Base-by-base conservation (phyloP, 139 green algal genomes). In the Picochlorum sp. region DNA sequence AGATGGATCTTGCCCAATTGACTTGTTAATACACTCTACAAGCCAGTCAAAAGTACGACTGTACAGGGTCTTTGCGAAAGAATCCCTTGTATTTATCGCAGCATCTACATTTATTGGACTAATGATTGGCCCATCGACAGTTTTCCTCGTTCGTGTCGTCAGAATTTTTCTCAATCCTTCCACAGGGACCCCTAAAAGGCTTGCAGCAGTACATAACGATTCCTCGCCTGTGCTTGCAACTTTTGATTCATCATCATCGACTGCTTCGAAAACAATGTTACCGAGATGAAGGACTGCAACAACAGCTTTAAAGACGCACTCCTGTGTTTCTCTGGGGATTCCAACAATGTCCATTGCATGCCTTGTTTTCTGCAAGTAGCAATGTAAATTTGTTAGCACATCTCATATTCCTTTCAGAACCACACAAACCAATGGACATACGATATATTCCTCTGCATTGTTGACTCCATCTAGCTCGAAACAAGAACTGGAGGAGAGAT, bases 31-130 rank as follows among this genome's bases (percentile, higher is more conserved):
- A 49, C 79, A 75, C 13, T 68, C 63, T 55, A 97, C 94, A 58
- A 95, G 86, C 90, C 90, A 98, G 79, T 98, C 94, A 80, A 99
- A 99, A 73, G 97, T 78, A 62, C 83, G 79, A 6, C 85, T 86
- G 78, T 97, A 98, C 58, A 97, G 74, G 37, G 86, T 96, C 79
- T 98, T 98, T 63, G 92, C 78, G 16, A 98, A 81, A 20, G 94
- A 88, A 75, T 99, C 94, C 10, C 92, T 68, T 68, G 83, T 96
- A 69, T 95, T 83, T 14, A 66, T 58, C 5, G 94, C 88, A 6
- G 91, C 88, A n/a, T 79, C 71, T 1, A 81, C 78, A 62, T 89
- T 79, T 34, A 98, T 79, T 11, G 88, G 89, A 52, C 78, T 90
- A 26, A 92, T 80, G 66, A 98, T 98, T 18, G 84, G 72, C 8